Percentiles rank a stretch among this genome's conserved stretches.
phyloP scores from a whole-genome alignment of 179 eudicot species.

The Carnegiea gigantea region DNA sequence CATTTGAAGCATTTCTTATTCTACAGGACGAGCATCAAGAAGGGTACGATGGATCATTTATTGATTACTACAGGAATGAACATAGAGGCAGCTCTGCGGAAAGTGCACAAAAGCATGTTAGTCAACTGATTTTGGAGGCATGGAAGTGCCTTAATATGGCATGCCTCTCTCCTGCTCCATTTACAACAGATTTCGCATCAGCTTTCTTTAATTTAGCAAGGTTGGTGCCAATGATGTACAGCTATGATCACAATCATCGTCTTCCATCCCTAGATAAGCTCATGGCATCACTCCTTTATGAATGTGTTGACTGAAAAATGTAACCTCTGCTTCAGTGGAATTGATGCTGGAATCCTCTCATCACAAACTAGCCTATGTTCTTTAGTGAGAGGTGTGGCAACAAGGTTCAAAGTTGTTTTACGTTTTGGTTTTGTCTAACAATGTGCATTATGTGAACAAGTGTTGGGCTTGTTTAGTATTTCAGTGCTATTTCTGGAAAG shows the following conservation, averaged over 20 bases:
- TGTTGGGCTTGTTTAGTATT: too few species aligned
- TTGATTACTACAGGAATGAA: background rate
- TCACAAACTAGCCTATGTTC: too few species aligned
- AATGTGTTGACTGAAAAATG: background rate
- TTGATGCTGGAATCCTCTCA: background rate
- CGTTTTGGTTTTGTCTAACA: too few species aligned
- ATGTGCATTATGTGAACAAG: too few species aligned
- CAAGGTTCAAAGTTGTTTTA: too few species aligned
- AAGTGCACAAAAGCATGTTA: background rate
- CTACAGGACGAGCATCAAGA: background rate
- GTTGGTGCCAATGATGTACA: constrained; percentile 35
- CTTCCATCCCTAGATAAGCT: constrained; percentile 30
- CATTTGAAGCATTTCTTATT: background rate
- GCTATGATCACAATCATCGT: constrained; percentile 31
- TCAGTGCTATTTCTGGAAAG: too few species aligned
- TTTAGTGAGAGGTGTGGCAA: too few species aligned
- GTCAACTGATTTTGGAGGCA: constrained; percentile 18
- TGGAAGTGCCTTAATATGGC: constrained; percentile 40
- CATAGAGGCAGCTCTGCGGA: background rate
- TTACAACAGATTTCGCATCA: constrained; percentile 23
- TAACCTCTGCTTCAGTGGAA: background rate
- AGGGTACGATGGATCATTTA: background rate
- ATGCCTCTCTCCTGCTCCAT: constrained; percentile 18
- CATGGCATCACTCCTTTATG: constrained; percentile 3
- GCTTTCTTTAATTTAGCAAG: constrained; percentile 32